Base-by-base conservation (phyloP, 257 asterid species). In the Plectranthus barbatus region DNA sequence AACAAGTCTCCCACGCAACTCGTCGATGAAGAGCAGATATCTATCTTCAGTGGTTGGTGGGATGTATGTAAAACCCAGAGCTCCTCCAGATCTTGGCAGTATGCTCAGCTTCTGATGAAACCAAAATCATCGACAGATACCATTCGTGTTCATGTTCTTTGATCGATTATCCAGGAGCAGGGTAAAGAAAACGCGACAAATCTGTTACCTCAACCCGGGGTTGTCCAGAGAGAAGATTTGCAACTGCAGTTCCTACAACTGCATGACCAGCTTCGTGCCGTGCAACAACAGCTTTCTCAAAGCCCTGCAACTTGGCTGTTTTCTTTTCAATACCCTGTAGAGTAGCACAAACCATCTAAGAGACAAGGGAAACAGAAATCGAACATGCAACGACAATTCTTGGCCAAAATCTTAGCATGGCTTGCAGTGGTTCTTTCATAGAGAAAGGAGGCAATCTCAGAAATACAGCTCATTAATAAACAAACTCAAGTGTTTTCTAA, bases 251-350 rank as follows among this genome's bases (percentile, higher is more conserved):
- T 61, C 97, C 99, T 49, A 93, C 97, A 33, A 93, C 96, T 15
- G 99, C 99, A 69, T 93, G 99, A 56, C 99, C 99, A 76, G 94
- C 99, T 80, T 93, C 99, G 77, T 93, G 99, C 54, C 97, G 79
- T 44, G 99, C 97, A 75, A 93, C 96, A 74, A 87, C 97, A 56
- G 91, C 97, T 79, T 90, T 93, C 88, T 93, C 99, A 68, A 80
- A 77, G 68, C 97, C 97, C 77, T 84, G 89, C 77, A 93, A 78
- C 80, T 81, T 93, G 71, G 95, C 79, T 33, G 92, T 87, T 88
- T 93, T 93, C 86, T 87, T 93, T 66, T 93, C 99, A 77, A 93
- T 93, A 31, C 99, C 99, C 99, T 93, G 82, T 7, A 75, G 61
- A 57, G 59, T 56, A 64, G 54, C 17, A n/a, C 9, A 41, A 34